Evolutionary conservation across 1,284 basidiomycete species (phyloP).

Genomic region (Heterobasidion irregulare): DNA sequence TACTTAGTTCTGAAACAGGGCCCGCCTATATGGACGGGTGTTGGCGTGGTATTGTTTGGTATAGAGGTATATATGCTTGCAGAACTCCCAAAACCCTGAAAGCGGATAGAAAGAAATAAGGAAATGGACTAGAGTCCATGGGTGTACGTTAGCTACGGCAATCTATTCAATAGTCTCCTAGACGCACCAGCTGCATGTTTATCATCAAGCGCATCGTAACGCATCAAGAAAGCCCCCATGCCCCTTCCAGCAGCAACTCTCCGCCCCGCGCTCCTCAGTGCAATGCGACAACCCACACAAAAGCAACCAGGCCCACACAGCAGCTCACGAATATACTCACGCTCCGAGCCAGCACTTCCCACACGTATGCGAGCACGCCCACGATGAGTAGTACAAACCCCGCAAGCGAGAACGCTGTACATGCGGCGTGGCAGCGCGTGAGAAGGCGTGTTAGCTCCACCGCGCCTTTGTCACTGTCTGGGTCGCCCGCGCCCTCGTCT

Average conservation of each 20-base stretch:
- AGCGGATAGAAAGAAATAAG: too few relatives aligned
- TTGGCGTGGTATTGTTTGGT: too few relatives aligned
- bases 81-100: too few relatives aligned
- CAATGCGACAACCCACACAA: slow-evolving; percentile 16
- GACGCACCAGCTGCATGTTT: too few relatives aligned
- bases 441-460: slow-evolving; percentile 23
- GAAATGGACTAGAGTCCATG: too few relatives aligned
- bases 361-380: slow-evolving; percentile 26
- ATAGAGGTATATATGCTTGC: too few relatives aligned
- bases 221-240: not conserved
- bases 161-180: too few relatives aligned
- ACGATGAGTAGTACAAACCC: slow-evolving; percentile 26
- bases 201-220: not conserved
- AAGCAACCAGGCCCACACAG: slow-evolving; percentile 19
- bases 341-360: slow-evolving; percentile 21
- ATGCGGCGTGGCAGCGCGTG: slow-evolving; percentile 22
- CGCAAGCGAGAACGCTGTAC: slow-evolving; percentile 18
- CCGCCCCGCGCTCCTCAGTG: not conserved
- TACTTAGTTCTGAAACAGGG: too few relatives aligned
- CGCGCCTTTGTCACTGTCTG: slow-evolving; percentile 7
- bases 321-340: slow-evolving; percentile 24
- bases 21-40: too few relatives aligned
- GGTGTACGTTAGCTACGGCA: too few relatives aligned
- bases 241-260: not conserved
- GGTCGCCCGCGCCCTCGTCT: not conserved